phyloP scores from a whole-genome alignment of 441 rosid species.

The Aleurites moluccanus region DNA sequence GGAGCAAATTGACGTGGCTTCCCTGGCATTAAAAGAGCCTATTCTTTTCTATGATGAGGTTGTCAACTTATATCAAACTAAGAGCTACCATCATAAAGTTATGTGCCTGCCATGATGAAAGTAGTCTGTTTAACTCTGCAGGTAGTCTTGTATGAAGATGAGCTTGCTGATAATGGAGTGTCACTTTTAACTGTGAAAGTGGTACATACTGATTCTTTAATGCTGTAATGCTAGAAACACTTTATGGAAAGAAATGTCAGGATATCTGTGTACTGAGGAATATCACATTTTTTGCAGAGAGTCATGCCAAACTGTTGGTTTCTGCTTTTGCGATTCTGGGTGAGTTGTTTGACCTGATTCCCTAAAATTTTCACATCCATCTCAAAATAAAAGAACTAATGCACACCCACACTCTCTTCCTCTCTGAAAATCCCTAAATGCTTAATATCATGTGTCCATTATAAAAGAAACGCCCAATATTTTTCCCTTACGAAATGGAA shows the following conservation, averaged over 20 bases:
- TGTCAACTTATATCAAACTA: slow-evolving; percentile 13
- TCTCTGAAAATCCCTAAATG: background rate
- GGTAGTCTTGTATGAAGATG: slow-evolving; percentile 97
- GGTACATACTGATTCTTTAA: slow-evolving; percentile 49
- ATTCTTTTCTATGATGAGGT: slow-evolving; percentile 99
- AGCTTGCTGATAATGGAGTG: slow-evolving; percentile 94
- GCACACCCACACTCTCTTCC: background rate
- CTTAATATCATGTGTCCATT: background rate
- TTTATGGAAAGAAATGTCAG: background rate
- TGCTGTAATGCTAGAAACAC: slow-evolving; percentile 12
- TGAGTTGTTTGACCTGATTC: slow-evolving; percentile 41
- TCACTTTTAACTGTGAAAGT: slow-evolving; percentile 96
- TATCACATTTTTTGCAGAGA: slow-evolving; percentile 55
- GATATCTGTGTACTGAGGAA: slow-evolving; percentile 13
- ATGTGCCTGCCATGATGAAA: slow-evolving; percentile 19
- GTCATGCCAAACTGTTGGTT: slow-evolving; percentile 98
- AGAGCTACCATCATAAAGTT: background rate
- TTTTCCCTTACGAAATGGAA: background rate
- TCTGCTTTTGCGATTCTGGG: slow-evolving; percentile 97
- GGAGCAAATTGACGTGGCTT: slow-evolving; percentile 70
- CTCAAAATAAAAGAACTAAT: background rate
- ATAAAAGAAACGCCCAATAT: background rate
- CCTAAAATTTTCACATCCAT: background rate
- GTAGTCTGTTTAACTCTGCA: slow-evolving; percentile 33
- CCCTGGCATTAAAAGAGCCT: slow-evolving; percentile 83